Evolutionary conservation across 2,329 filamentous ascomycete species (phyloP).

Genomic region (Clonostachys sp.): DNA sequence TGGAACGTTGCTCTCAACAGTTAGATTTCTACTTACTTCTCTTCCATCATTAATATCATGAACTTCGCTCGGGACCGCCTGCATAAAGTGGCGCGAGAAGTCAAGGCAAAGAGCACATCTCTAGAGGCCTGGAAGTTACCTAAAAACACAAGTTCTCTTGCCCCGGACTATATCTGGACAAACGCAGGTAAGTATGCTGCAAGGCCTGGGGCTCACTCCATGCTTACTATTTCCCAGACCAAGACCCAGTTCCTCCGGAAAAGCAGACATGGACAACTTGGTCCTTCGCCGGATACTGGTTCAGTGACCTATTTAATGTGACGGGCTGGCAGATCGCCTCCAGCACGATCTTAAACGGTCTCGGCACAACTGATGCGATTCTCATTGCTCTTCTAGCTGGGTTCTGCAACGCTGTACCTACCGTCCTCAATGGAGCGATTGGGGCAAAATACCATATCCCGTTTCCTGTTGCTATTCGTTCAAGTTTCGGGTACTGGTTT

Average conservation of each 20-base stretch:
- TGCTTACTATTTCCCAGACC: constrained; percentile 5
- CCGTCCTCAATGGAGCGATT: constrained; percentile 33
- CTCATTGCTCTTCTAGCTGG: constrained; percentile 41
- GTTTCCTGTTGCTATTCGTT: constrained; percentile 20
- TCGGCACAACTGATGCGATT: constrained; percentile 40
- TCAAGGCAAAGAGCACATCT: no score
- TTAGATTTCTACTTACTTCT: no score
- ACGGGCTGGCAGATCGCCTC: constrained; percentile 19
- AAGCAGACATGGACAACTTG: constrained; percentile 35
- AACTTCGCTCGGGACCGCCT: no score
- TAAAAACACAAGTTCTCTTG: constrained; percentile 8
- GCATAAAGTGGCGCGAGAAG: no score
- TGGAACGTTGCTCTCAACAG: no score
- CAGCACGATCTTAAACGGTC: constrained; percentile 18
- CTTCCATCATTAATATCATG: no score
- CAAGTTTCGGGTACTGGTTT: constrained; percentile 20
- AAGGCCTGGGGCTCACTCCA: neutral
- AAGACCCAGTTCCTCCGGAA: constrained; percentile 25
- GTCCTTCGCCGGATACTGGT: constrained; percentile 43
- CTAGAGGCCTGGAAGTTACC: constrained; percentile 11
- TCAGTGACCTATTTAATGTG: constrained; percentile 34
- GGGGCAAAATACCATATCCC: constrained; percentile 22
- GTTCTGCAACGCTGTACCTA: constrained; percentile 39
- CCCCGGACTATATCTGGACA: constrained; percentile 5
- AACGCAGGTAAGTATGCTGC: neutral